These are phyloP conservation scores for Acorus gramineus DNA, from an alignment of 106 monocot genomes.

Conservation along the genomic window DNA sequence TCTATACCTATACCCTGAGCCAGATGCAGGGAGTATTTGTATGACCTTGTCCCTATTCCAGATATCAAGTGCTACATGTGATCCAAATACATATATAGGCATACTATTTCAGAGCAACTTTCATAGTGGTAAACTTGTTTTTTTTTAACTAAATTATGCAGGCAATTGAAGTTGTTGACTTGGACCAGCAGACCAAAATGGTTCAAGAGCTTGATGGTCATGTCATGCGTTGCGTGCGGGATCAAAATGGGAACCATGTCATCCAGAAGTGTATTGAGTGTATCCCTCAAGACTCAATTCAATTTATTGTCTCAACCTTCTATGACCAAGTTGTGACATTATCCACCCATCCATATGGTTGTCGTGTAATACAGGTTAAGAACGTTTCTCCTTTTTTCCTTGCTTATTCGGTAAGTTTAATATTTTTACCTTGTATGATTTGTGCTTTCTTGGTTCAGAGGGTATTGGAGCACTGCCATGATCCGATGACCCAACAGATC, in stretches of 20 bases:
- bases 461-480: slow-evolving; percentile 51
- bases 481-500: slow-evolving; percentile 26
- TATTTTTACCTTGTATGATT: background rate
- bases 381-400: background rate
- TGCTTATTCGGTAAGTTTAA: background rate
- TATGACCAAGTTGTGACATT: slow-evolving; percentile 41
- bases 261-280: slow-evolving; percentile 52
- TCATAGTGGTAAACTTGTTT: background rate
- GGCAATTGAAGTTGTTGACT: slow-evolving; percentile 57
- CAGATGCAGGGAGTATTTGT: too few relatives aligned
- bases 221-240: slow-evolving; percentile 49
- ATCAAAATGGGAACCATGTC: slow-evolving; percentile 67
- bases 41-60: too few relatives aligned
- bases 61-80: too few relatives aligned
- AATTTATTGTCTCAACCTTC: slow-evolving; percentile 39
- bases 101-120: background rate
- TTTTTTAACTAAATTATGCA: slow-evolving; percentile 2
- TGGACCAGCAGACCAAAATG: slow-evolving; percentile 58
- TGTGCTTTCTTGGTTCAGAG: slow-evolving; percentile 28
- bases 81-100: too few relatives aligned
- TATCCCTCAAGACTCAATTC: slow-evolving; percentile 35
- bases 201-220: slow-evolving; percentile 51
- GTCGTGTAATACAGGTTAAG: slow-evolving; percentile 47
- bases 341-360: slow-evolving; percentile 55
- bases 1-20: too few relatives aligned